Base-by-base conservation (phyloP, 129 eudicot species). In the Flaveria bidentis region DNA sequence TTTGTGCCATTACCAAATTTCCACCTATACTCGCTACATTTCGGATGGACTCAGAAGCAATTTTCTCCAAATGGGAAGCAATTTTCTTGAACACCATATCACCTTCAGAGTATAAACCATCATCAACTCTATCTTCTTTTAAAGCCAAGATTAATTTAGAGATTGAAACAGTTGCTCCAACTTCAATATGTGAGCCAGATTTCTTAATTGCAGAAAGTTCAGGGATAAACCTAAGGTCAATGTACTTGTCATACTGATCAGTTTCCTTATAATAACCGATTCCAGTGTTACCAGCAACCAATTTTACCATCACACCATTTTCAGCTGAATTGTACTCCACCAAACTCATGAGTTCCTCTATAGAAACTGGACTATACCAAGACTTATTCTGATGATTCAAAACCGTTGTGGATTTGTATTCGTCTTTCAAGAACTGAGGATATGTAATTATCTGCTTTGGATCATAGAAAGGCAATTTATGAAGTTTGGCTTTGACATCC, bases 1-100 rank as follows among this genome's bases (percentile, higher is more conserved):
- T 84, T 73, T 95, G 99, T 8, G 99, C 90, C 92, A 95, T 95
- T 5, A 89, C 90, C 60, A 95, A 78, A 85, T 95, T 95, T n/a
- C 99, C 99, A 17, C 97, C 97, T 44, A 95, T 49, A 80, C 94
- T 95, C 46, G 96, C 99, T 23, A 85, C 67, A 77, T 95, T 95
- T 64, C 97, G 78, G 15, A 95, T 33, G 20, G 87, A 82, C 52
- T 80, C 82, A 8, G 99, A 70, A 69, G 89, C 99, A 62, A 91
- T 69, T 81, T 84, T 91, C 82, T 91, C 99, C 77, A 91, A 63
- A 76, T 91, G 96, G 22, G 75, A 81, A 65, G 94, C 96, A 56
- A 95, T 77, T 79, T 85, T 89, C 42, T 75, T 39, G 14, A 86
- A 86, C 72, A 88, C 80, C 42, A 84, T 28, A 42, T 44, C 78